Evolutionary conservation across 2,329 filamentous ascomycete genomes (phyloP).

Genomic region (Sporothrix protearum): DNA sequence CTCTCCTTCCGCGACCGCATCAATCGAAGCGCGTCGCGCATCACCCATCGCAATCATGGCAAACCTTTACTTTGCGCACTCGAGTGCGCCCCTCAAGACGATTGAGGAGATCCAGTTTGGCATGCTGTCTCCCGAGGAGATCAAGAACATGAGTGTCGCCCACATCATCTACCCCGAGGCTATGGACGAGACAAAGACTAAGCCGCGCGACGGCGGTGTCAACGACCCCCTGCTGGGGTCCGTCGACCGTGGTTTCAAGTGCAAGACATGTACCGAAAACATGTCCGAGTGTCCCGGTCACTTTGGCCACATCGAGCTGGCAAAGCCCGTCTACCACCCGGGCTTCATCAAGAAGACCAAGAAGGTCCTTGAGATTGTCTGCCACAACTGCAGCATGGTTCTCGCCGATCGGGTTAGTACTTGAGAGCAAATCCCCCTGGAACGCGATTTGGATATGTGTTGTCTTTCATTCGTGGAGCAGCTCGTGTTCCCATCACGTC

Average conservation of each 20-base stretch:
- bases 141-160: slow-evolving; percentile 96
- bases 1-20: not conserved
- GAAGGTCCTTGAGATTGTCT: slow-evolving; percentile 97
- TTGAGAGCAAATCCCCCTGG: slow-evolving; percentile 33
- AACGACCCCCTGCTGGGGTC: slow-evolving; percentile 96
- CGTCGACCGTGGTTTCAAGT: slow-evolving; percentile 92
- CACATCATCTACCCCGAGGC: slow-evolving; percentile 98
- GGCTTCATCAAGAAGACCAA: slow-evolving; percentile 99
- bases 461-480: too few species aligned
- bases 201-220: slow-evolving; percentile 84
- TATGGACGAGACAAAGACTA: slow-evolving; percentile 93
- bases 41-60: slow-evolving; percentile 62
- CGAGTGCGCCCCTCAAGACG: slow-evolving; percentile 91
- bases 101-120: slow-evolving; percentile 99
- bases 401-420: slow-evolving; percentile 96
- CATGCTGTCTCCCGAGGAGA: slow-evolving; percentile 94
- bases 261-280: slow-evolving; percentile 91
- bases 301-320: slow-evolving; percentile 97
- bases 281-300: slow-evolving; percentile 96
- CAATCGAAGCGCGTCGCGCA: slow-evolving; percentile 4
- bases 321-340: slow-evolving; percentile 89
- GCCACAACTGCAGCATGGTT: slow-evolving; percentile 98
- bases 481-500: not conserved
- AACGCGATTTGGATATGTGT: not conserved
- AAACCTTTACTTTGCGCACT: slow-evolving; percentile 86